These are phyloP conservation scores for Millerago galiae DNA, from an alignment of 805 yeast species.

Conservation along the genomic window DNA sequence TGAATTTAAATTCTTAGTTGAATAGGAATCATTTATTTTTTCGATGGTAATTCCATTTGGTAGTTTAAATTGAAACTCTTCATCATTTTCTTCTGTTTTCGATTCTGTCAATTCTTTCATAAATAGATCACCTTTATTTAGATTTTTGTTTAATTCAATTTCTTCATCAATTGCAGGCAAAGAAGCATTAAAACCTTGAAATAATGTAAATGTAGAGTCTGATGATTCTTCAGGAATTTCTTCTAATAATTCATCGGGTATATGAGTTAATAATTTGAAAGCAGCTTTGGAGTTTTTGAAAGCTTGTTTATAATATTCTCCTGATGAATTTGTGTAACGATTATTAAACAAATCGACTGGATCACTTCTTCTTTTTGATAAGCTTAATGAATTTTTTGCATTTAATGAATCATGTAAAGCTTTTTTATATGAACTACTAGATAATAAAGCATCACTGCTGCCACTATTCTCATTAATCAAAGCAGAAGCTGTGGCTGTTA, in stretches of 20 bases:
- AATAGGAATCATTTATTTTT: slow-evolving; percentile 36
- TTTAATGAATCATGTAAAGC: slow-evolving; percentile 41
- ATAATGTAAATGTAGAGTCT: slow-evolving; percentile 44
- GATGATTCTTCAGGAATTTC: slow-evolving; percentile 39
- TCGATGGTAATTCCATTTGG: slow-evolving; percentile 37
- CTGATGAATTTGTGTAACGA: slow-evolving; percentile 26
- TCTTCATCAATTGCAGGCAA: slow-evolving; percentile 45
- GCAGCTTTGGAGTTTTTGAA: slow-evolving; percentile 32
- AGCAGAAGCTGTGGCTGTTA: slow-evolving; percentile 52
- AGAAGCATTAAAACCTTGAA: slow-evolving; percentile 64
- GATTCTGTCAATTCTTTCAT: slow-evolving; percentile 17
- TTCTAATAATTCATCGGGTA: slow-evolving; percentile 56
- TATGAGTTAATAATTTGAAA: slow-evolving; percentile 41
- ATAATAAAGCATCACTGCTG: slow-evolving; percentile 29
- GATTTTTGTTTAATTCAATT: slow-evolving; percentile 24
- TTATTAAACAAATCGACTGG: slow-evolving; percentile 21
- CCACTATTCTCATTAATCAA: slow-evolving; percentile 27
- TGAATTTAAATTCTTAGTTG: slow-evolving; percentile 30
- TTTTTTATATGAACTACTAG: slow-evolving; percentile 34
- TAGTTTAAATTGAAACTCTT: slow-evolving; percentile 22
- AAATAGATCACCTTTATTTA: slow-evolving; percentile 17
- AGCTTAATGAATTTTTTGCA: slow-evolving; percentile 26
- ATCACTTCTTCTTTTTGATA: slow-evolving; percentile 26
- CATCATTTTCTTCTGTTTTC: slow-evolving; percentile 19
- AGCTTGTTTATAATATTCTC: slow-evolving; percentile 33